phyloP scores from a whole-genome alignment of 2,329 filamentous ascomycete species.

The Fusarium stilboides region DNA sequence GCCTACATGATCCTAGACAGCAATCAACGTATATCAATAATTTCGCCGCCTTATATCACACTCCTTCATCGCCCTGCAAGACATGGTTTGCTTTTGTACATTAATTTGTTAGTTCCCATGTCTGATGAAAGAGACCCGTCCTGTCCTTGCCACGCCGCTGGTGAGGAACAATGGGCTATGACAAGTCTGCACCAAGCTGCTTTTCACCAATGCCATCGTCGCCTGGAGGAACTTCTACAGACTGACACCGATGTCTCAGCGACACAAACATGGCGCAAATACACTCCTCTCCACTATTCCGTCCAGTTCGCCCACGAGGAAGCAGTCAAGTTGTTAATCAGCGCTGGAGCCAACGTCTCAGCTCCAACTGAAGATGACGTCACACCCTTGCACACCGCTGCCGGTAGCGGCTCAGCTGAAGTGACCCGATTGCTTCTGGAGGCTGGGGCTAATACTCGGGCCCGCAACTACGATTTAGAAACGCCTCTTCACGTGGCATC shows the following conservation, averaged over 20 bases:
- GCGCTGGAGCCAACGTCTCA: neutral
- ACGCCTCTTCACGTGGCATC: neutral
- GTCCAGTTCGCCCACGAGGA: neutral
- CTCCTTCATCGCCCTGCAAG: no score
- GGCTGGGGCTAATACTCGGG: neutral
- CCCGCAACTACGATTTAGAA: neutral
- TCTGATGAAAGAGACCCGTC: accelerated
- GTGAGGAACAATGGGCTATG: neutral
- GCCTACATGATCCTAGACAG: neutral
- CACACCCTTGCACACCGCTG: neutral
- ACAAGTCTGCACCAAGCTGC: conserved; percentile 4
- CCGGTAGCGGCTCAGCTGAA: neutral
- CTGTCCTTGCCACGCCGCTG: neutral
- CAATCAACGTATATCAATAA: neutral
- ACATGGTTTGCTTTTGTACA: no score
- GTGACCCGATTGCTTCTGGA: neutral
- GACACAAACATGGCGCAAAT: neutral
- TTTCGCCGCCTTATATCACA: no score
- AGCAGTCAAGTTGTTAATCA: neutral
- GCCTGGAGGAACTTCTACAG: neutral
- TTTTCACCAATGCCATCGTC: neutral
- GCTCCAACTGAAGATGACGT: neutral
- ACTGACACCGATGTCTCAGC: neutral
- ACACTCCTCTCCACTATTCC: neutral
- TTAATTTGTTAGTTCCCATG: neutral